Evolutionary conservation across 768 basidiomycete species (phyloP).

Genomic region (Trametes cingulata): DNA sequence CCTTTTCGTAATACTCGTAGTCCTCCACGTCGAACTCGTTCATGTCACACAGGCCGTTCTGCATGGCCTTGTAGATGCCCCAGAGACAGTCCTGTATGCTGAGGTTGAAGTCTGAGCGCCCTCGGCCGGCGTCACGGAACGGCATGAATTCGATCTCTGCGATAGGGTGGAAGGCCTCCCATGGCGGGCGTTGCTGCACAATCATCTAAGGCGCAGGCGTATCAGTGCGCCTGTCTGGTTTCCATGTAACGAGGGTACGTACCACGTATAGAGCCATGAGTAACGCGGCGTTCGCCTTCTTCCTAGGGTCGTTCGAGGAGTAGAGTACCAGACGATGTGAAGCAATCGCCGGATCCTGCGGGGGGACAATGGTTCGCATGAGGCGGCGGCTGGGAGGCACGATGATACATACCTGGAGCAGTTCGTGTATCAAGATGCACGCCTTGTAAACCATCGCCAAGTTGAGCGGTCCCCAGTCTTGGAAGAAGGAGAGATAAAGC

Average conservation of each 20-base stretch:
- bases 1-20: constrained; percentile 94
- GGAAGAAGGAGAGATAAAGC: constrained; percentile 89
- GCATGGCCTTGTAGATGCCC: constrained; percentile 88
- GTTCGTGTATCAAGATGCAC: constrained; percentile 88
- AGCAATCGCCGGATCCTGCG: constrained; percentile 73
- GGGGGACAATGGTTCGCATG: not conserved
- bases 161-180: constrained; percentile 94
- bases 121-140: constrained; percentile 93
- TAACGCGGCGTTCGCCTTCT: constrained; percentile 94
- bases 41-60: constrained; percentile 91
- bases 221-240: not conserved
- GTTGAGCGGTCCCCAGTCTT: constrained; percentile 93
- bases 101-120: constrained; percentile 89
- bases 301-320: constrained; percentile 79
- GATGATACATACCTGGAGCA: constrained; percentile 62
- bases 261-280: constrained; percentile 93
- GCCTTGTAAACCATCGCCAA: constrained; percentile 92
- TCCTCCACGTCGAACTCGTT: constrained; percentile 92
- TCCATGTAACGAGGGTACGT: constrained; percentile 35
- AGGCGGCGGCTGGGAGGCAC: not conserved
- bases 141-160: constrained; percentile 92
- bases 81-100: constrained; percentile 90
- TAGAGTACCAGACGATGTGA: constrained; percentile 84
- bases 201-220: constrained; percentile 69
- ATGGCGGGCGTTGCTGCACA: constrained; percentile 84